Conservation (phyloP, 2,329 filamentous ascomycete genomes). For the Neoarthrinium moseri region DNA sequence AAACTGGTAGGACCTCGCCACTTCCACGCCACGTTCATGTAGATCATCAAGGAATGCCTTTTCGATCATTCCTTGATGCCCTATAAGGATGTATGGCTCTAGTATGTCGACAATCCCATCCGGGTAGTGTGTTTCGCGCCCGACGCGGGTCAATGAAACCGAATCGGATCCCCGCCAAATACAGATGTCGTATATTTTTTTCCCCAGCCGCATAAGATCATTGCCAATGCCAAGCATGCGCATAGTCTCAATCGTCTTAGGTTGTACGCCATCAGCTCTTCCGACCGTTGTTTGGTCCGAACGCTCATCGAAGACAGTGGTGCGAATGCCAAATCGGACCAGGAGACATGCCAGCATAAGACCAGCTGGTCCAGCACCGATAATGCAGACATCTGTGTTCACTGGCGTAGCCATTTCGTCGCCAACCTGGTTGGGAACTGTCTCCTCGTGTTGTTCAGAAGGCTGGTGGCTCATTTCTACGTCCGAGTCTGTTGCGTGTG, state of each 20-base stretch:
- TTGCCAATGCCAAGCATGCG: constrained; percentile 73
- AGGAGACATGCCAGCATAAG: constrained; percentile 52
- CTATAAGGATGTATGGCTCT: constrained; percentile 56
- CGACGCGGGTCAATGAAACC: constrained; percentile 56
- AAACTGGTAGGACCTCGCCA: constrained; percentile 65
- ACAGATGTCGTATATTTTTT: constrained; percentile 71
- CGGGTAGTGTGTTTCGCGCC: constrained; percentile 69
- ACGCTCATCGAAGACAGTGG: constrained; percentile 67
- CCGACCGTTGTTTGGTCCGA: constrained; percentile 67
- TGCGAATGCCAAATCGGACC: constrained; percentile 64
- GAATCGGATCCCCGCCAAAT: constrained; percentile 63
- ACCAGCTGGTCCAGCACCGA: constrained; percentile 56
- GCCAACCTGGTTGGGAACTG: too few relatives aligned
- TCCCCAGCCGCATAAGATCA: constrained; percentile 62
- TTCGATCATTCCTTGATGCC: constrained; percentile 76
- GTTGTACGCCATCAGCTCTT: constrained; percentile 66
- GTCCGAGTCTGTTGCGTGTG: not conserved
- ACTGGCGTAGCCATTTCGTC: too few relatives aligned
- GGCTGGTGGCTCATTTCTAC: not conserved
- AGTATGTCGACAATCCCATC: constrained; percentile 50
- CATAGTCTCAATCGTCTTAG: constrained; percentile 77
- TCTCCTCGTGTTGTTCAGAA: too few relatives aligned
- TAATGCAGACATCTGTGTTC: constrained; percentile 48
- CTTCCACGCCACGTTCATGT: constrained; percentile 59
- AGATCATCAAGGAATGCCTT: constrained; percentile 69